Conservation (phyloP, 2,329 filamentous ascomycete species). For the Chaetomium sp. region DNA sequence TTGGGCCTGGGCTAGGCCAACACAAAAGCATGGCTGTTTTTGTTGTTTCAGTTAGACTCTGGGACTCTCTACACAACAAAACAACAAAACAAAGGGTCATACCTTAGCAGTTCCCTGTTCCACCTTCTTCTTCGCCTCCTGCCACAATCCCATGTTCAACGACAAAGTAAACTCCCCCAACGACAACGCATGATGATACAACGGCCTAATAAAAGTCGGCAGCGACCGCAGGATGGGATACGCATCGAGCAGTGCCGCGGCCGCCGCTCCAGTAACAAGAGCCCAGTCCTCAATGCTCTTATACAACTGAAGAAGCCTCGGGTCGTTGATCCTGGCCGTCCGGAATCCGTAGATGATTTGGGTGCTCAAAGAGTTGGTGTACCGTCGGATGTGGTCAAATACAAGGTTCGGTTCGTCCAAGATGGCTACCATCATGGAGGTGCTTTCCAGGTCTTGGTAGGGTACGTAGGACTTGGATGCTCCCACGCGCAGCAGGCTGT, state of each 20-base stretch:
- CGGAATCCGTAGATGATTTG: neutral
- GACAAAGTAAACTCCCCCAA: neutral
- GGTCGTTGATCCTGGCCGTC: neutral
- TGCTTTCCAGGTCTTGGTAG: neutral
- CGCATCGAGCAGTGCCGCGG: neutral
- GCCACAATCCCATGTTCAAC: neutral
- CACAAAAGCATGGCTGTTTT: neutral
- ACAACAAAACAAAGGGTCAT: neutral
- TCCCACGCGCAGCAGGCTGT: neutral
- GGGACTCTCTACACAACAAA: neutral
- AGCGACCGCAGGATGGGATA: neutral
- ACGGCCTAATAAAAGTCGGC: neutral
- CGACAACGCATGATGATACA: neutral
- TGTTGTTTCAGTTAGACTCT: neutral
- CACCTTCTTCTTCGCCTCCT: neutral
- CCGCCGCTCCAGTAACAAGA: neutral
- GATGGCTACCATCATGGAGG: neutral
- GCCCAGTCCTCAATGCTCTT: neutral
- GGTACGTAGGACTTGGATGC: neutral
- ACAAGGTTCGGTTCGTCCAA: neutral
- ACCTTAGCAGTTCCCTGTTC: neutral
- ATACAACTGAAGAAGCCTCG: neutral
- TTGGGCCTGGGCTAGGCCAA: neutral
- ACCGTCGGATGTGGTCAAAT: neutral
- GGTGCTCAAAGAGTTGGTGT: neutral